These are phyloP conservation scores for Naganishia randhawae DNA, from an alignment of 768 basidiomycete species.

Conservation along the genomic window DNA sequence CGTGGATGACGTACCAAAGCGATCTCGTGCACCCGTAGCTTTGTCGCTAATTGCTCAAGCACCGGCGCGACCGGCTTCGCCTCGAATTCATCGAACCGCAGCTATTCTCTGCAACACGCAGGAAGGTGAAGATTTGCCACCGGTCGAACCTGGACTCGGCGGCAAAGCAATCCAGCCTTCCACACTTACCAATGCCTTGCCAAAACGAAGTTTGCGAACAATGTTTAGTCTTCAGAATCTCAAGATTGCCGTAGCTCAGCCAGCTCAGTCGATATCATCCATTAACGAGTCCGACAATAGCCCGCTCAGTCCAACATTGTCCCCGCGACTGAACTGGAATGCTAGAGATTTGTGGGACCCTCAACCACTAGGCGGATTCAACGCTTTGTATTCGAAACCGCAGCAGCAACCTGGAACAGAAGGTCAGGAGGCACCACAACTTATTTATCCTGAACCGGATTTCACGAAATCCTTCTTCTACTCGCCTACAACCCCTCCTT, in stretches of 20 bases:
- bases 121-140: slow-evolving; percentile 44
- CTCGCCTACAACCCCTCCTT: slow-evolving; percentile 45
- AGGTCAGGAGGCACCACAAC: neutral
- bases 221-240: slow-evolving; percentile 27
- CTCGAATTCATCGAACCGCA: slow-evolving; percentile 35
- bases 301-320: slow-evolving; percentile 16
- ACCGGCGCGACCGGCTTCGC: slow-evolving; percentile 33
- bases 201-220: slow-evolving; percentile 17
- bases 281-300: neutral
- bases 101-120: slow-evolving; percentile 46
- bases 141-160: slow-evolving; percentile 26
- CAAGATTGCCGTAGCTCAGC: slow-evolving; percentile 1
- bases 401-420: neutral
- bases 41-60: slow-evolving; percentile 3
- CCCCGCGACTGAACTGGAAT: slow-evolving; percentile 27
- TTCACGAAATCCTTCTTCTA: slow-evolving; percentile 50
- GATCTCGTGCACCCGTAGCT: neutral
- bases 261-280: neutral
- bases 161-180: slow-evolving; percentile 19
- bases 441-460: slow-evolving; percentile 35
- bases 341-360: slow-evolving; percentile 22
- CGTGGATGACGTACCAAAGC: slow-evolving; percentile 8
- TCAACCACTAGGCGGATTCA: slow-evolving; percentile 23
- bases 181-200: neutral
- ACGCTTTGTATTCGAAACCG: slow-evolving; percentile 24